A percentile compares a stretch with the other conserved stretches of the same genome.
Evolutionary conservation across 495 filamentous ascomycete species (phyloP).

Genomic region (Diplogelasinospora grovesii): DNA sequence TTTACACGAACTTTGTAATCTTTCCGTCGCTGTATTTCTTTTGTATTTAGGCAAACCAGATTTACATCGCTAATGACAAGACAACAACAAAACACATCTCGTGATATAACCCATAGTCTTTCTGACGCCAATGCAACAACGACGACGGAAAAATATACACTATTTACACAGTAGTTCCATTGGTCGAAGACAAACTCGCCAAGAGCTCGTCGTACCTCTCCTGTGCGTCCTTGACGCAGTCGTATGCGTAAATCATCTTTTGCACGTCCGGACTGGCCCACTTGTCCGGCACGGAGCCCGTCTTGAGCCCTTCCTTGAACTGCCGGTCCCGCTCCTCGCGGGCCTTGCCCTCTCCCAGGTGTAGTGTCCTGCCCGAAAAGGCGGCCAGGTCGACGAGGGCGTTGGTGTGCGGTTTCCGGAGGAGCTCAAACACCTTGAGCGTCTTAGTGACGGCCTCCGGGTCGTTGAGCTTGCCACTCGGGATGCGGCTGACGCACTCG

Average conservation of each 20-base stretch:
- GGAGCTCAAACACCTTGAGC: constrained; percentile 63
- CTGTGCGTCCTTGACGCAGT: constrained; percentile 55
- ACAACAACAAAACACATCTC: too few species aligned
- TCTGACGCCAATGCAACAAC: too few species aligned
- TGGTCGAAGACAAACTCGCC: too few species aligned
- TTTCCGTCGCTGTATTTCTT: too few species aligned
- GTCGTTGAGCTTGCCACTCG: constrained; percentile 33
- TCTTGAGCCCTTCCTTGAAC: constrained; percentile 57
- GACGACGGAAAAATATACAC: too few species aligned
- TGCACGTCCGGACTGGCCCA: constrained; percentile 74
- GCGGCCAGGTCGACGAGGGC: constrained; percentile 65
- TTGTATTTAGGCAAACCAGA: too few species aligned
- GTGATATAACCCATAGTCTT: too few species aligned
- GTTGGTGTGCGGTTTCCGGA: constrained; percentile 65
- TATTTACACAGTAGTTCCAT: too few species aligned
- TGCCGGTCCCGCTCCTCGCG: constrained; percentile 69
- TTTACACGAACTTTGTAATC: too few species aligned
- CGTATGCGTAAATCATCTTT: constrained; percentile 67
- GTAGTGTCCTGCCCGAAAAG: constrained; percentile 57
- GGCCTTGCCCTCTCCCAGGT: constrained; percentile 67
- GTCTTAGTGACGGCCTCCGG: constrained; percentile 55
- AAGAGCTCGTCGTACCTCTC: constrained; percentile 57
- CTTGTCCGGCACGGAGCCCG: constrained; percentile 59
- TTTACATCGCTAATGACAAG: too few species aligned
- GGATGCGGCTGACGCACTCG: constrained; percentile 53